Evolutionary conservation across 2,329 filamentous ascomycete species (phyloP).

Genomic region (Colletotrichum viniferum): DNA sequence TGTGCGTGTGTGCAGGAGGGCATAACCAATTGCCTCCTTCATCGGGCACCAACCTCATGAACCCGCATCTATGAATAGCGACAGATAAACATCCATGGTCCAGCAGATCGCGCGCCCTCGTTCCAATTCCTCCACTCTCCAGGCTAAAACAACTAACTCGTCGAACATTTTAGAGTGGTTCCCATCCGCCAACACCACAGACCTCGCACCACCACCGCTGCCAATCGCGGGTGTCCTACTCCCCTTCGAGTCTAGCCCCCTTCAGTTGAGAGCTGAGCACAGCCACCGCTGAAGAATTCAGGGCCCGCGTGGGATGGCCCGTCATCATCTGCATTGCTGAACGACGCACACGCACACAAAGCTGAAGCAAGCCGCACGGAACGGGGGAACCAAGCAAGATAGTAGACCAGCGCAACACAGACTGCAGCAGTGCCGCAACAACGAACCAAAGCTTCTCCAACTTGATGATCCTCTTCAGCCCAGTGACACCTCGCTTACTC

Average conservation of each 20-base stretch:
- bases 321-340: background rate
- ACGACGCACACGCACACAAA: background rate
- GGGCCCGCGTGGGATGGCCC: background rate
- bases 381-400: background rate
- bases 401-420: background rate
- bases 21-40: background rate
- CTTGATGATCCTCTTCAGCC: background rate
- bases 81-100: background rate
- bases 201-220: background rate
- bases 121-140: background rate
- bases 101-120: background rate
- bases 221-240: conserved; percentile 2
- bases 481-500: background rate
- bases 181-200: background rate
- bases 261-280: conserved; percentile 1
- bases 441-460: background rate
- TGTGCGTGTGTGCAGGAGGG: background rate
- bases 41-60: background rate
- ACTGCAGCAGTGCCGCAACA: background rate
- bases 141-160: conserved; percentile 14
- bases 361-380: background rate
- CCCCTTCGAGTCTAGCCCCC: background rate
- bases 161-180: background rate
- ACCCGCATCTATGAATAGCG: background rate
- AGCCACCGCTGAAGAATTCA: conserved; percentile 8